These are phyloP conservation scores for Ophiostoma quercus DNA, from an alignment of 2,329 filamentous ascomycete genomes.

Conservation along the genomic window DNA sequence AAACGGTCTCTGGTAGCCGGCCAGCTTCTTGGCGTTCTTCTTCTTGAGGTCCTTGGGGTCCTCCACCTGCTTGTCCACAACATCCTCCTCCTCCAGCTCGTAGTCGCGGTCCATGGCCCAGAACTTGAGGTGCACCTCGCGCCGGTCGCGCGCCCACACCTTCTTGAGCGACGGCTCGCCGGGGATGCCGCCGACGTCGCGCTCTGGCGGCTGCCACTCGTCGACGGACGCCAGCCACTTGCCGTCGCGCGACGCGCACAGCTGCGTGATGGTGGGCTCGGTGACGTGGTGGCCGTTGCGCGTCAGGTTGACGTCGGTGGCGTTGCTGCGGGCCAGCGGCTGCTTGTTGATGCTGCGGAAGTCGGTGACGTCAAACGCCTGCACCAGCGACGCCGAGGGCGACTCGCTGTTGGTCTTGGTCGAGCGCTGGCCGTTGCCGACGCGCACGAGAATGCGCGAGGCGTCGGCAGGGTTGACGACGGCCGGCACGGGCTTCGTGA, in stretches of 20 bases:
- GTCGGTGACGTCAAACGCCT: constrained; percentile 79
- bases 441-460: constrained; percentile 62
- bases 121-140: constrained; percentile 83
- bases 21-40: neutral
- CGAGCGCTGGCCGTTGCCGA: constrained; percentile 56
- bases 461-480: constrained; percentile 57
- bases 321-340: constrained; percentile 80
- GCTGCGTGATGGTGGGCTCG: constrained; percentile 70
- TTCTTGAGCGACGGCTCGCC: constrained; percentile 36
- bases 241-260: constrained; percentile 74
- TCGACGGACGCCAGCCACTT: constrained; percentile 89
- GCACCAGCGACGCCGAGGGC: constrained; percentile 57
- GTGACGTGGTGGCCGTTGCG: constrained; percentile 65
- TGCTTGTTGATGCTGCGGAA: constrained; percentile 78
- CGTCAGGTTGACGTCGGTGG: constrained; percentile 72
- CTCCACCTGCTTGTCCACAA: neutral
- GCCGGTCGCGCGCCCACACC: constrained; percentile 47
- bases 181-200: constrained; percentile 59
- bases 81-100: constrained; percentile 8
- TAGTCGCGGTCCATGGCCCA: constrained; percentile 53
- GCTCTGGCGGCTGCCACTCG: constrained; percentile 72
- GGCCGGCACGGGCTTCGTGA: constrained; percentile 51
- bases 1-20: constrained; percentile 42
- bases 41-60: neutral
- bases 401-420: constrained; percentile 27